A percentile compares a stretch with the other conserved stretches of the same genome.
phyloP scores from a whole-genome alignment of 2,329 filamentous ascomycete genomes.

The Penicillium sp. region DNA sequence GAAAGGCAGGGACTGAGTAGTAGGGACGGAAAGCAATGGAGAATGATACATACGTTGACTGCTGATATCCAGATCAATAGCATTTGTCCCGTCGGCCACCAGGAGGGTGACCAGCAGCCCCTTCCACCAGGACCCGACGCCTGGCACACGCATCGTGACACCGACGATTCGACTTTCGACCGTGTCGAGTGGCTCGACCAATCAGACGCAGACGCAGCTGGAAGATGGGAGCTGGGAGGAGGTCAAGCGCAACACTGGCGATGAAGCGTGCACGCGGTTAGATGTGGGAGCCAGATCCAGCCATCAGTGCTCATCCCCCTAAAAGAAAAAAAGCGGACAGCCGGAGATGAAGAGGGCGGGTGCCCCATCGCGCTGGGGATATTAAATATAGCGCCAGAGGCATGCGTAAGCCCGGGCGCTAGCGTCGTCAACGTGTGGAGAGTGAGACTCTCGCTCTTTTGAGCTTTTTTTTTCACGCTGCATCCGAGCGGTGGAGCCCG shows the following conservation, averaged over 20 bases:
- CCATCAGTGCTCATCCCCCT: no score
- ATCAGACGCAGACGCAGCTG: no score
- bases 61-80: slow-evolving; percentile 29
- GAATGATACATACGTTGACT: slow-evolving; percentile 23
- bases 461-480: no score
- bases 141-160: slow-evolving; percentile 12
- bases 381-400: slow-evolving; percentile 14
- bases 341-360: not conserved
- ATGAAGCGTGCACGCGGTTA: no score
- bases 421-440: slow-evolving; percentile 25
- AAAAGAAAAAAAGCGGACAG: no score
- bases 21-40: not conserved
- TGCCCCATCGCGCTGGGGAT: slow-evolving; percentile 8
- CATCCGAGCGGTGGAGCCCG: slow-evolving; percentile 5
- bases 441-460: not conserved
- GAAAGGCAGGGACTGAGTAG: not conserved
- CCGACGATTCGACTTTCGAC: no score
- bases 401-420: slow-evolving; percentile 26
- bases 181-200: no score
- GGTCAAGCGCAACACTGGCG: no score
- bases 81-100: slow-evolving; percentile 5
- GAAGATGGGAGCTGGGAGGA: no score
- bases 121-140: slow-evolving; percentile 1
- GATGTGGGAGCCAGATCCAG: no score
- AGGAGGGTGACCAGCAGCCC: slow-evolving; percentile 6